These are phyloP conservation scores for Pestalotiopsis sp. DNA, from an alignment of 2,329 filamentous ascomycete genomes.

Conservation along the genomic window DNA sequence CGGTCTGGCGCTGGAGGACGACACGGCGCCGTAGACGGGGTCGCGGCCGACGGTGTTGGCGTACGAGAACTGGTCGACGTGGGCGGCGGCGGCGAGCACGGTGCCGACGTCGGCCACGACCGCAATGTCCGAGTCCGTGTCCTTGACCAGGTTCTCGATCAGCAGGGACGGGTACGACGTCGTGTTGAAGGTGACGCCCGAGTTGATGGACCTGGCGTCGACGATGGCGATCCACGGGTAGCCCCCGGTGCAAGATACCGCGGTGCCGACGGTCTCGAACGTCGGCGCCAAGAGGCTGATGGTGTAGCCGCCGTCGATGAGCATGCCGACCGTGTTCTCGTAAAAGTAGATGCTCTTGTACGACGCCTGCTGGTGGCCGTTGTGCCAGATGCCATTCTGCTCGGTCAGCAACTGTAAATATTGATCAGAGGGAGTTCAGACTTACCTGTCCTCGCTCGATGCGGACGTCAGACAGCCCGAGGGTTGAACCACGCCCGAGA, in stretches of 20 bases:
- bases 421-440: too few relatives aligned
- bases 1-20: conserved; percentile 34
- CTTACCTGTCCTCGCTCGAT: conserved; percentile 42
- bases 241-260: conserved; percentile 38
- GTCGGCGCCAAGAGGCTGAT: conserved; percentile 42
- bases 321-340: conserved; percentile 42
- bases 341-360: conserved; percentile 48
- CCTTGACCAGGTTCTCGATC: conserved; percentile 46
- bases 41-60: conserved; percentile 43
- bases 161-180: conserved; percentile 41
- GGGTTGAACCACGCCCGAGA: conserved; percentile 43
- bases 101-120: conserved; percentile 31
- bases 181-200: conserved; percentile 41
- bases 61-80: conserved; percentile 43
- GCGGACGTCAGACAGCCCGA: conserved; percentile 42
- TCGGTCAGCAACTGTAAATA: too few relatives aligned
- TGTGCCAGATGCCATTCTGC: conserved; percentile 45
- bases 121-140: conserved; percentile 39
- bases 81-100: conserved; percentile 29
- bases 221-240: conserved; percentile 43
- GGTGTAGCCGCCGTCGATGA: conserved; percentile 39
- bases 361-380: conserved; percentile 45
- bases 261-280: conserved; percentile 41
- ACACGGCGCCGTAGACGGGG: conserved; percentile 40
- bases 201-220: conserved; percentile 43